Percentiles rank a stretch among this genome's conserved stretches.
Evolutionary conservation across 2,329 filamentous ascomycete genomes (phyloP).

Genomic region (Aureobasidium sp.): DNA sequence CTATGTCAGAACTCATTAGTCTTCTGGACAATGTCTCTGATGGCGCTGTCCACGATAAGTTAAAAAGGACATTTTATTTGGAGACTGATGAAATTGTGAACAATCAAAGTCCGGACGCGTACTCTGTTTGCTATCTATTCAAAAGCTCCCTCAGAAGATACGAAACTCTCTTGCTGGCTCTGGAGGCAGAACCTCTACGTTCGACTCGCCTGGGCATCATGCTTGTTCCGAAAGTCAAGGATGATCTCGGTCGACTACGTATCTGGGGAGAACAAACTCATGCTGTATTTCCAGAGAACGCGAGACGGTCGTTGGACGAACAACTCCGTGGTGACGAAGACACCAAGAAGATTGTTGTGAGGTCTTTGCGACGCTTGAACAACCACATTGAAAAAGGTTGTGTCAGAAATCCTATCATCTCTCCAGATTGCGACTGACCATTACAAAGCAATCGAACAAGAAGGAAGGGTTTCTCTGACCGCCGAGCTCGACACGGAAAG

Average conservation of each 20-base stretch:
- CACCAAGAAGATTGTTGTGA: not conserved
- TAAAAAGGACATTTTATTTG: too few species aligned
- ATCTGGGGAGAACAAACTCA: not conserved
- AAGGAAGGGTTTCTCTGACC: not conserved
- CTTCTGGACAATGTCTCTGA: not conserved
- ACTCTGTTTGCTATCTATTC: not conserved
- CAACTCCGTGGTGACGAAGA: not conserved
- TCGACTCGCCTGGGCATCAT: not conserved
- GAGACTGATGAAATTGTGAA: too few species aligned
- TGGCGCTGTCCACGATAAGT: too few species aligned
- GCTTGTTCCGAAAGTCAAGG: not conserved
- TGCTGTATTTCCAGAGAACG: not conserved
- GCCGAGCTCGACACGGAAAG: not conserved
- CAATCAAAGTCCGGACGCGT: too few species aligned
- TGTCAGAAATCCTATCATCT: not conserved
- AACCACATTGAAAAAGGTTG: not conserved
- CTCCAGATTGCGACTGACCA: too few species aligned
- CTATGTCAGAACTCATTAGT: not conserved
- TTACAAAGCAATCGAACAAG: not conserved
- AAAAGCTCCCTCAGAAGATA: not conserved
- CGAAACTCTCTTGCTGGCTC: not conserved
- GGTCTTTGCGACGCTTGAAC: not conserved
- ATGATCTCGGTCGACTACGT: not conserved
- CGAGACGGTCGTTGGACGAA: not conserved
- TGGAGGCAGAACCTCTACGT: not conserved